Evolutionary conservation across 768 basidiomycete species (phyloP).

Genomic region (Dioszegia crocea): DNA sequence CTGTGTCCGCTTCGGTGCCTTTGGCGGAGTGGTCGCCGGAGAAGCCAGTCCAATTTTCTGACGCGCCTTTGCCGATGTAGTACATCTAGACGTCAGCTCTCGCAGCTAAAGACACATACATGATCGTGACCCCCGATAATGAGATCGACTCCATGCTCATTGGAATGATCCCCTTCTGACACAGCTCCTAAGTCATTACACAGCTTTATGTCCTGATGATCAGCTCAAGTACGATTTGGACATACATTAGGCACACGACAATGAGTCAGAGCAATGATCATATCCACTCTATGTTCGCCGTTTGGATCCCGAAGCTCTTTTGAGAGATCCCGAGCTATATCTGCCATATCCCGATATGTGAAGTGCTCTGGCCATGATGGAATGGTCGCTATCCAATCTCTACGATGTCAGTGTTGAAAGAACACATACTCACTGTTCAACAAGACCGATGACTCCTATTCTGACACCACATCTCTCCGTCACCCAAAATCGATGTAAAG

Average conservation of each 20-base stretch:
- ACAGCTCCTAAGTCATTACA: conserved; percentile 47
- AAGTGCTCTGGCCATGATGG: conserved; percentile 81
- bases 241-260: conserved; percentile 58
- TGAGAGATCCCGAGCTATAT: conserved; percentile 70
- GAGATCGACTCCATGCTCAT: conserved; percentile 72
- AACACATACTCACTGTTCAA: conserved; percentile 65
- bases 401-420: conserved; percentile 39
- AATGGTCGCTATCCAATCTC: conserved; percentile 85
- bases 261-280: conserved; percentile 83
- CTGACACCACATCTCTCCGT: conserved; percentile 67
- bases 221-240: neutral
- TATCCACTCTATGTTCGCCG: conserved; percentile 67
- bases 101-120: conserved; percentile 4
- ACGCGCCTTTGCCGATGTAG: conserved; percentile 44
- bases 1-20: conserved; percentile 35
- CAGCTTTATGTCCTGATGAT: conserved; percentile 41
- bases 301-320: conserved; percentile 65
- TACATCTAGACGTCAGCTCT: conserved; percentile 20
- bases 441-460: conserved; percentile 78
- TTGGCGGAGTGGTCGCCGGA: conserved; percentile 29
- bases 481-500: conserved; percentile 61
- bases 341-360: conserved; percentile 68
- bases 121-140: conserved; percentile 89
- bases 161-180: conserved; percentile 50
- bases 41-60: conserved; percentile 41